Evolutionary conservation across 306 rosid genomes (phyloP).

Genomic region (Vachellia collinsii): DNA sequence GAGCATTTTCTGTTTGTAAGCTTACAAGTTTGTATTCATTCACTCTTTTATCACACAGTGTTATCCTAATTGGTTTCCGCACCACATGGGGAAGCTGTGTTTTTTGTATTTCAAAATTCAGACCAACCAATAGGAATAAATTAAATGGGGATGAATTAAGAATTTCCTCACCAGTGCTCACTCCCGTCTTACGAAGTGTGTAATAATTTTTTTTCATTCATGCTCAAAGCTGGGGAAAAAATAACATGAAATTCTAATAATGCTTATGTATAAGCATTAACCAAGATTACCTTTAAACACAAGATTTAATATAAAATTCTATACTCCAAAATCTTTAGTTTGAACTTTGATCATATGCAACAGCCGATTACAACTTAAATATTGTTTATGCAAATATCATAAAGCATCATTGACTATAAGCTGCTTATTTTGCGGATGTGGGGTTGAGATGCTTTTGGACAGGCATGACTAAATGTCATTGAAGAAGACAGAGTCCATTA

Average conservation of each 20-base stretch:
- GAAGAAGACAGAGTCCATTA: constrained; percentile 37
- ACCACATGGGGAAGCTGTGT: neutral
- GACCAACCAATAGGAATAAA: constrained; percentile 1
- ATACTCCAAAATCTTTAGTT: neutral
- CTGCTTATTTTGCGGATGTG: constrained; percentile 35
- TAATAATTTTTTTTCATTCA: neutral
- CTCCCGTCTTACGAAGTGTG: neutral
- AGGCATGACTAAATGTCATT: constrained; percentile 32
- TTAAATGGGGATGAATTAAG: neutral
- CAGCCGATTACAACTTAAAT: neutral
- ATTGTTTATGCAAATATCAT: neutral
- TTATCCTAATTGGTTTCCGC: neutral
- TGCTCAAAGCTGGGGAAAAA: neutral
- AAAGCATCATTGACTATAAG: constrained; percentile 25
- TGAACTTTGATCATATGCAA: neutral
- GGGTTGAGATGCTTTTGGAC: constrained; percentile 39
- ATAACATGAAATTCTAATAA: neutral
- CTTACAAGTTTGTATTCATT: neutral
- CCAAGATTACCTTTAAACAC: neutral
- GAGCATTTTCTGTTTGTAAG: constrained; percentile 6
- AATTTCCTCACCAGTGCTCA: neutral
- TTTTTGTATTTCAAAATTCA: neutral
- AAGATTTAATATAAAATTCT: neutral
- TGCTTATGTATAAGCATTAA: neutral
- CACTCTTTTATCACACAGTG: neutral